Percentiles rank a stretch among this genome's conserved stretches.
Conservation (phyloP, 345 rosid genomes). For the Cardamine resedifolia region DNA sequence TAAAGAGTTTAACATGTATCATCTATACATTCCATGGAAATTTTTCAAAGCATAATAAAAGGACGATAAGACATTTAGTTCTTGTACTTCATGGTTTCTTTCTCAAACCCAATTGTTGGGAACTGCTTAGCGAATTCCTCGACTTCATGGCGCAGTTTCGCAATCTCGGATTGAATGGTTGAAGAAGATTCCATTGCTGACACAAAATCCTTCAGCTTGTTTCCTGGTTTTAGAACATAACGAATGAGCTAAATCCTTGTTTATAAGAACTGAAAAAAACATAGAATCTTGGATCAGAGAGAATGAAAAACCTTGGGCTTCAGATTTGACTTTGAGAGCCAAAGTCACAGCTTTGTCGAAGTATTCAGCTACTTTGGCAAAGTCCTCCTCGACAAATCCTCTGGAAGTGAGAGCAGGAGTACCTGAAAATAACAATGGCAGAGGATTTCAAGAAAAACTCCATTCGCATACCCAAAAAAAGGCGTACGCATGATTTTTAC, state of each 20-base stretch:
- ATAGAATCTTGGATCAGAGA: background rate
- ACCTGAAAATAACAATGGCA: slow-evolving; percentile 44
- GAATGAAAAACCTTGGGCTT: slow-evolving; percentile 65
- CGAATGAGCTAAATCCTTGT: background rate
- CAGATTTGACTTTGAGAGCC: slow-evolving; percentile 76
- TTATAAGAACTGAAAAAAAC: background rate
- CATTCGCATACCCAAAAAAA: background rate
- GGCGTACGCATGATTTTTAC: slow-evolving; percentile 40
- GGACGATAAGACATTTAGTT: slow-evolving; percentile 45
- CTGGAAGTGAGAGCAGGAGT: slow-evolving; percentile 93
- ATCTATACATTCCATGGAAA: slow-evolving; percentile 39
- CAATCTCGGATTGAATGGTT: slow-evolving; percentile 62
- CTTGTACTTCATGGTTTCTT: slow-evolving; percentile 96
- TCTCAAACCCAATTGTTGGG: slow-evolving; percentile 93
- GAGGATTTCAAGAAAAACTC: background rate
- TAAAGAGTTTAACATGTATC: slow-evolving; percentile 27
- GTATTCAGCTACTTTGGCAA: slow-evolving; percentile 80
- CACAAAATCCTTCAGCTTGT: slow-evolving; percentile 86
- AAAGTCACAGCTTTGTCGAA: slow-evolving; percentile 71
- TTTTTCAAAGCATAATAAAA: slow-evolving; percentile 20
- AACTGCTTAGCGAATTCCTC: slow-evolving; percentile 95
- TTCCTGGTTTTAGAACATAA: slow-evolving; percentile 51
- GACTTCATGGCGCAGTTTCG: slow-evolving; percentile 65
- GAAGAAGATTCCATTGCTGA: slow-evolving; percentile 59
- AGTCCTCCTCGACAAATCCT: slow-evolving; percentile 89